phyloP scores from a whole-genome alignment of 1,284 basidiomycete species.

The Ustilago sp. region DNA sequence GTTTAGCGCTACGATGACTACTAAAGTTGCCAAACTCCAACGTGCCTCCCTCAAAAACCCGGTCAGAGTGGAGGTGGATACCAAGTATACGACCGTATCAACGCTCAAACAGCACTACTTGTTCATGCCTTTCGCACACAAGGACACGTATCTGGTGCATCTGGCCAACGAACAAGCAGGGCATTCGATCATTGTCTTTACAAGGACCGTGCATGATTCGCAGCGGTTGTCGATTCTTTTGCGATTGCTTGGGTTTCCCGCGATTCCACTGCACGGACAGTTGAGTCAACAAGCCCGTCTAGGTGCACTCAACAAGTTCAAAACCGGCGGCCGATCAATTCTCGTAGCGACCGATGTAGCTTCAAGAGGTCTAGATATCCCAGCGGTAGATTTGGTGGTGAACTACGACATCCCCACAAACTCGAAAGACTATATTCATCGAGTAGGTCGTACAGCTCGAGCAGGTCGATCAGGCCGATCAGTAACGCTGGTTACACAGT shows the following conservation, averaged over 20 bases:
- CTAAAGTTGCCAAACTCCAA: conserved; percentile 96
- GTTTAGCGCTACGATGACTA: conserved; percentile 99
- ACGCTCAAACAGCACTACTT: conserved; percentile 96
- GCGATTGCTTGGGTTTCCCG: conserved; percentile 90
- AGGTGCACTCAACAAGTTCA: conserved; percentile 96
- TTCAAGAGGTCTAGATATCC: conserved; percentile 92
- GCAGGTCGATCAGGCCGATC: conserved; percentile 95
- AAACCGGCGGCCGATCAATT: conserved; percentile 89
- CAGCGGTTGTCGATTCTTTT: conserved; percentile 89
- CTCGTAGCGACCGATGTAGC: conserved; percentile 97
- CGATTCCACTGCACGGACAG: conserved; percentile 95
- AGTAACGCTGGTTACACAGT: conserved; percentile 96
- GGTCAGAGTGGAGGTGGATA: conserved; percentile 88
- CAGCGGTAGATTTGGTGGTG: conserved; percentile 94
- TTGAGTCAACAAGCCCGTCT: conserved; percentile 92
- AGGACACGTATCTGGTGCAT: conserved; percentile 91
- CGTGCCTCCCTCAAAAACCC: conserved; percentile 95
- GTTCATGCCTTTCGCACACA: conserved; percentile 90
- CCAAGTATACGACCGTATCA: conserved; percentile 97
- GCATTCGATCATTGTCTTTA: conserved; percentile 96
- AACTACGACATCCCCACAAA: conserved; percentile 98
- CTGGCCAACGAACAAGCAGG: conserved; percentile 88
- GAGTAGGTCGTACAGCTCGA: conserved; percentile 95
- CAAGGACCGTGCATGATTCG: conserved; percentile 93
- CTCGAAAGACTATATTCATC: conserved; percentile 99